Conservation (phyloP, 495 filamentous ascomycete species). For the Filosporella fistucella region DNA sequence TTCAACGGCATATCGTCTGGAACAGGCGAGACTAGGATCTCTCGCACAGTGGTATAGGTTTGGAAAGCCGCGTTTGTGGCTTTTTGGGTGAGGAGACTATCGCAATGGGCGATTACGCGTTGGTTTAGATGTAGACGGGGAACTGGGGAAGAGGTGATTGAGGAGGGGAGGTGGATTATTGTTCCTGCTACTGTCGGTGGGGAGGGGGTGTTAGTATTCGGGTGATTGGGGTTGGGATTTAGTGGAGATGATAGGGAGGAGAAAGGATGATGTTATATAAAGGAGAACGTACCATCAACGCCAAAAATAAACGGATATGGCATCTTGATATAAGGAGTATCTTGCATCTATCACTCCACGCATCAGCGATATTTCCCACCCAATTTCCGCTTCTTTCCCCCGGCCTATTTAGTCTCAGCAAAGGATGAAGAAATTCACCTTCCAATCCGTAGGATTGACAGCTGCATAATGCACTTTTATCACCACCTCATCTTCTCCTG, state of each 20-base stretch:
- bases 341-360: conserved; percentile 21
- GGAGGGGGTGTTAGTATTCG: too few species aligned
- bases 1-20: conserved; percentile 32
- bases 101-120: conserved; percentile 14
- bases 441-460: conserved; percentile 16
- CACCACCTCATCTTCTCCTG: conserved; percentile 10
- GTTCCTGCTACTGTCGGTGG: conserved; percentile 31
- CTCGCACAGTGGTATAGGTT: conserved; percentile 1
- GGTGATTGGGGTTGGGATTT: too few species aligned
- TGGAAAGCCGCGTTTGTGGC: conserved; percentile 8
- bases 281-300: too few species aligned
- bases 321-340: neutral
- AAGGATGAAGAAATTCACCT: neutral
- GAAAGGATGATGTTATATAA: too few species aligned
- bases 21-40: conserved; percentile 20
- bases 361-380: too few species aligned
- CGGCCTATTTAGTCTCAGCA: neutral
- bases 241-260: too few species aligned
- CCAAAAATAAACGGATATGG: conserved; percentile 24
- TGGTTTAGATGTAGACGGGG: conserved; percentile 19
- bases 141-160: conserved; percentile 24
- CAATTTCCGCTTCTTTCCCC: too few species aligned
- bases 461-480: conserved; percentile 15
- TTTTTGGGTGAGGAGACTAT: neutral
- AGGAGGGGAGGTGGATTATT: conserved; percentile 24